Conservation (phyloP, 805 yeast genomes). For the Metschnikowia lunata region DNA sequence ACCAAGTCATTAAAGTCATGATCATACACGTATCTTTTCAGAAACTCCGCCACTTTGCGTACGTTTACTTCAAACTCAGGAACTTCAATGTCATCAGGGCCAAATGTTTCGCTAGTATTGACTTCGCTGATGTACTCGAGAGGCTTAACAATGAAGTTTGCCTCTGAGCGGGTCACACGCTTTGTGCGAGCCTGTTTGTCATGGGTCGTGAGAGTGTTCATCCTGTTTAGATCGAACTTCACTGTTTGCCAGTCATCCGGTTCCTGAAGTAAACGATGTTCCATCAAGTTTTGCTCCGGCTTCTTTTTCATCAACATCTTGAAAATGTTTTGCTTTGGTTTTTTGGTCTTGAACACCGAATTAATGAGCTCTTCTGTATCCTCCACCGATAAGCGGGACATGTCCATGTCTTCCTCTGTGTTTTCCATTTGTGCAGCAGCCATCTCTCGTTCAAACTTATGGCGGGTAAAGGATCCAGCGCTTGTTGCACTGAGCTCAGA, state of each 20-base stretch:
- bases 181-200: slow-evolving; percentile 71
- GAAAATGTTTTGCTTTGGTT: slow-evolving; percentile 40
- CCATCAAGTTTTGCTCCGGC: slow-evolving; percentile 28
- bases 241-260: slow-evolving; percentile 35
- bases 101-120: slow-evolving; percentile 36
- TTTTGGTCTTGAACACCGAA: slow-evolving; percentile 41
- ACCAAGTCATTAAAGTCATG: slow-evolving; percentile 39
- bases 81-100: slow-evolving; percentile 15
- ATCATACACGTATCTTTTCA: slow-evolving; percentile 24
- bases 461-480: slow-evolving; percentile 80
- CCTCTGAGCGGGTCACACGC: slow-evolving; percentile 43
- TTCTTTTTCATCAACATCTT: slow-evolving; percentile 37
- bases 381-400: slow-evolving; percentile 21
- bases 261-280: slow-evolving; percentile 43
- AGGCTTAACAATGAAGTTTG: slow-evolving; percentile 38
- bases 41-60: slow-evolving; percentile 31
- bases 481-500: slow-evolving; percentile 85
- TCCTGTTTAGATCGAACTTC: slow-evolving; percentile 48
- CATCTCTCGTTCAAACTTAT: slow-evolving; percentile 47
- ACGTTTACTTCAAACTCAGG: slow-evolving; percentile 15
- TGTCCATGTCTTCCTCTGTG: slow-evolving; percentile 8
- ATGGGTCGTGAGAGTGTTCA: slow-evolving; percentile 59
- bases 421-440: slow-evolving; percentile 17
- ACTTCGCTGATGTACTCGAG: slow-evolving; percentile 40
- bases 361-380: slow-evolving; percentile 33